Base-by-base conservation (phyloP, 257 asterid species). In the Eucommia ulmoides region DNA sequence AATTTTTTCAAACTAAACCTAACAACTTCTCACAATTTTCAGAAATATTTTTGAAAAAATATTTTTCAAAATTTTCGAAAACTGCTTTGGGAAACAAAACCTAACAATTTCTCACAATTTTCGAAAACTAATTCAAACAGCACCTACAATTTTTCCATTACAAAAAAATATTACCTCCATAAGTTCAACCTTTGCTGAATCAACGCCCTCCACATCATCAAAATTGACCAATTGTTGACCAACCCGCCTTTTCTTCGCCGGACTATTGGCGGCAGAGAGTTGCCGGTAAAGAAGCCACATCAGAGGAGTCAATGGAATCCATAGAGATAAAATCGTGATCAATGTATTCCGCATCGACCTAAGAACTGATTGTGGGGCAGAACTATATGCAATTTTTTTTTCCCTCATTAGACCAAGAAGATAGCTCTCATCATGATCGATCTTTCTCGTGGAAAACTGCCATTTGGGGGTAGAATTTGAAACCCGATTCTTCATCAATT, bases 161-260 rank as follows among this genome's bases (percentile, higher is more conserved):
- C n/a, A n/a, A n/a, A n/a, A n/a, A n/a, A n/a, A n/a, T n/a, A n/a
- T n/a, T 66, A 86, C 96, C 92, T 91, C 99, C 93, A 91, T 77
- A 55, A 91, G 92, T 70, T 91, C 96, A 62, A 73, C 81, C 65
- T 91, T 91, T 6, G 99, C 99, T 52, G 74, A 45, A 68, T 91
- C 99, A 52, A 91, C 95, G 49, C 99, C 96, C 56, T 77, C 95
- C 49, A 91, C 99, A 60, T 91, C 96, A 55, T 77, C 89, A 65
- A 91, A 91, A 59, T 74, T 61, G 56, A 79, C 75, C 72, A 73
- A 62, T 64, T 75, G 86, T 62, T 68, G 77, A 63, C 75, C 78
- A 38, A 93, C 70, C 41, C 51, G 68, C 61, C 83, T 71, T 64
- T 75, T 79, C 73, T 49, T 79, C 41, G 99, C 94, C 1, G 94